These are phyloP conservation scores for Nitzschia sp. DNA, from an alignment of 108 stramenopile genomes.

Conservation along the genomic window DNA sequence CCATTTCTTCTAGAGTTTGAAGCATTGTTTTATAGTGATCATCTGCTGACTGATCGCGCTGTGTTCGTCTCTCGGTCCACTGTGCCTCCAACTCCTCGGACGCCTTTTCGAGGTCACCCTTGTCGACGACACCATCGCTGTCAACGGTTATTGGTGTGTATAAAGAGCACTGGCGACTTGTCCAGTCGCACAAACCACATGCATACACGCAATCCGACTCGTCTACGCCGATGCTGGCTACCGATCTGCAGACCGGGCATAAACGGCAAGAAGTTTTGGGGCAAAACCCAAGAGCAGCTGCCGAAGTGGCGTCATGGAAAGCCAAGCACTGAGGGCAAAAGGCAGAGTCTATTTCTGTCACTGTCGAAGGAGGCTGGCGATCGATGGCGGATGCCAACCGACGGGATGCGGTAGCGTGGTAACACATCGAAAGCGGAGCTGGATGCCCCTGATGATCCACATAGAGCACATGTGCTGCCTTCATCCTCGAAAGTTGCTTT, in stretches of 20 bases:
- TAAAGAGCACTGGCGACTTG: constrained; percentile 29
- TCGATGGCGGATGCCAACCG: constrained; percentile 68
- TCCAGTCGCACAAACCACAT: constrained; percentile 57
- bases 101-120: constrained; percentile 32
- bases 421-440: constrained; percentile 65
- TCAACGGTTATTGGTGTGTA: constrained; percentile 12
- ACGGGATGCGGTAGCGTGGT: constrained; percentile 83
- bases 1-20: constrained; percentile 27
- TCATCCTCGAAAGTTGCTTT: too few species aligned
- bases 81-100: constrained; percentile 23
- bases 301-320: constrained; percentile 63
- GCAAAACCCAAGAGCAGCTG: constrained; percentile 34
- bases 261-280: constrained; percentile 45
- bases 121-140: constrained; percentile 17
- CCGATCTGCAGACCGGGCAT: constrained; percentile 67
- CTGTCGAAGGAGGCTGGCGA: constrained; percentile 54
- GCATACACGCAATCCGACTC: constrained; percentile 34
- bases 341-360: constrained; percentile 54
- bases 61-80: constrained; percentile 3
- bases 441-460: constrained; percentile 80
- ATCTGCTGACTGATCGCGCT: constrained; percentile 24
- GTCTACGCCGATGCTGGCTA: constrained; percentile 29
- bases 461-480: constrained; percentile 58
- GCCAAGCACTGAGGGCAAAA: constrained; percentile 80
- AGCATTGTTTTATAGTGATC: constrained; percentile 34